A percentile compares a stretch with the other conserved stretches of the same genome.
These are phyloP conservation scores for Tubosaeta sp. DNA, from an alignment of 768 basidiomycete species.

Conservation along the genomic window DNA sequence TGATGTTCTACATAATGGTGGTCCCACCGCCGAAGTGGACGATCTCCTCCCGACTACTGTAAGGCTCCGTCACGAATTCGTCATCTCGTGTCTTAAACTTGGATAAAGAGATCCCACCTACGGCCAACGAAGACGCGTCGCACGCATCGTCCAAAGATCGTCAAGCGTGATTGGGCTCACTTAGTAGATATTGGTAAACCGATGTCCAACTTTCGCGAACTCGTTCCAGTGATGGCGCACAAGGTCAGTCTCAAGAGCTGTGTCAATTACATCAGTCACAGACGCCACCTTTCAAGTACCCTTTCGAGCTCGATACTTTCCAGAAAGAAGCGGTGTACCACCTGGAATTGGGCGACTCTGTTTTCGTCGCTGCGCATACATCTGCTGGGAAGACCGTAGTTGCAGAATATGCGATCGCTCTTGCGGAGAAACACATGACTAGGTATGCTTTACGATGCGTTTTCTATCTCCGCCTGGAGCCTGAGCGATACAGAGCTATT, in stretches of 20 bases:
- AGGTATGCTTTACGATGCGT: slow-evolving; percentile 46
- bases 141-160: slow-evolving; percentile 43
- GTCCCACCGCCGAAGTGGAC: slow-evolving; percentile 56
- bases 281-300: slow-evolving; percentile 59
- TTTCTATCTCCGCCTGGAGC: slow-evolving; percentile 11
- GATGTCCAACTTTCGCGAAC: slow-evolving; percentile 81
- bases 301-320: slow-evolving; percentile 98
- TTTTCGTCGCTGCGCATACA: slow-evolving; percentile 99
- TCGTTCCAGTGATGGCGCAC: slow-evolving; percentile 96
- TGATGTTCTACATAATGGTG: slow-evolving; percentile 15
- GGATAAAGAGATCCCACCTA: slow-evolving; percentile 50
- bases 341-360: slow-evolving; percentile 94
- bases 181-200: slow-evolving; percentile 91
- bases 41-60: slow-evolving; percentile 69
- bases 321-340: slow-evolving; percentile 99
- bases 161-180: slow-evolving; percentile 97
- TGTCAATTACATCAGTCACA: slow-evolving; percentile 1
- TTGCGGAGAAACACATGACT: slow-evolving; percentile 99
- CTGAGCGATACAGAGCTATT: slow-evolving; percentile 63
- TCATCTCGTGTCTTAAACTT: slow-evolving; percentile 4
- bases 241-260: slow-evolving; percentile 47
- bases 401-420: slow-evolving; percentile 96
- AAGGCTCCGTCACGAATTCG: slow-evolving; percentile 2
- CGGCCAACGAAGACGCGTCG: slow-evolving; percentile 47
- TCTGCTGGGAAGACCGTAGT: slow-evolving; percentile 99